Base-by-base conservation (phyloP, 108 stramenopile species). In the Conticribra guillardii region DNA sequence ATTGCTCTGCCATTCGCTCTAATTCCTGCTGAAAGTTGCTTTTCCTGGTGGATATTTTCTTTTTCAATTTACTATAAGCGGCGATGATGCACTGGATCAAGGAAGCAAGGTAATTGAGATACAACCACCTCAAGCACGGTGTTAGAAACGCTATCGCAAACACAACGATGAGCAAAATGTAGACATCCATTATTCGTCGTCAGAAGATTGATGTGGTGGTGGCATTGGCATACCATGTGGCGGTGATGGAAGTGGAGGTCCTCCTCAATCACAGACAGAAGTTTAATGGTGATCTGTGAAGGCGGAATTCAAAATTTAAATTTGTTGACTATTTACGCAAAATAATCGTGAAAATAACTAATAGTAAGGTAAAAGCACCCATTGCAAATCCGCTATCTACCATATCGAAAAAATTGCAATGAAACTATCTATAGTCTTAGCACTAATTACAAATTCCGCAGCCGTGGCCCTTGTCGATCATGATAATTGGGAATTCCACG, bases 171-270 rank as follows among this genome's bases (percentile, higher is more conserved):
- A 77, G 33, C 7, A 77, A 48, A 29, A 27, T 61, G 29, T 63
- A 76, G n/a, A 76, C 75, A 49, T 76, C 69, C 75, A 76, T 76
- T 9, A 17, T 16, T 41, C 11, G 37, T n/a, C n/a, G n/a, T n/a
- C n/a, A n/a, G n/a, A n/a, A n/a, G n/a, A n/a, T n/a, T n/a, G n/a
- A n/a, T n/a, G n/a, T n/a, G n/a, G n/a, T n/a, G n/a, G n/a, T n/a
- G n/a, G n/a, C n/a, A n/a, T n/a, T n/a, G n/a, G n/a, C n/a, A n/a
- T n/a, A n/a, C n/a, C n/a, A n/a, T n/a, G n/a, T n/a, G n/a, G n/a
- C n/a, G n/a, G n/a, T n/a, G n/a, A n/a, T n/a, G n/a, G n/a, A n/a
- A n/a, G n/a, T n/a, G n/a, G n/a, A n/a, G n/a, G n/a, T n/a, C n/a
- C n/a, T n/a, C n/a, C n/a, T n/a, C n/a, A n/a, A n/a, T n/a, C n/a